Evolutionary conservation across 2,329 filamentous ascomycete species (phyloP).

Genomic region (Metarhizium rileyi): DNA sequence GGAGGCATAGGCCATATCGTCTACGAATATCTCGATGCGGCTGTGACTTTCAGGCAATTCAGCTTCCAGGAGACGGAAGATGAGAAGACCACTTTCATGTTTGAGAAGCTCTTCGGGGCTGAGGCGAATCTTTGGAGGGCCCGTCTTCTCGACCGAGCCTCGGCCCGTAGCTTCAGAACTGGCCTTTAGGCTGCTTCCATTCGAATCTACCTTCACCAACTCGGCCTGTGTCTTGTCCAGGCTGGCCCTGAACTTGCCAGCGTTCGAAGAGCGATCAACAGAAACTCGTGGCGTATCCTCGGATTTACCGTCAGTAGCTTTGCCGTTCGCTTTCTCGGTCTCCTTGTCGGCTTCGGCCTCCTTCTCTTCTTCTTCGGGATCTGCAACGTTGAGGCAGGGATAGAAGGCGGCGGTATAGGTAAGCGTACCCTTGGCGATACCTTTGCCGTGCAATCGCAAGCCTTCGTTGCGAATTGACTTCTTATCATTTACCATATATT

Average conservation of each 20-base stretch:
- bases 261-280: constrained; percentile 17
- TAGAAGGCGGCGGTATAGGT: constrained; percentile 84
- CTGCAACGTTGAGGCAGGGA: constrained; percentile 75
- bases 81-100: constrained; percentile 83
- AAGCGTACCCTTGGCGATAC: constrained; percentile 67
- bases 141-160: constrained; percentile 32
- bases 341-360: constrained; percentile 13
- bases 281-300: constrained; percentile 7
- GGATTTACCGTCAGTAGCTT: background rate
- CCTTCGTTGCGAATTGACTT: constrained; percentile 58
- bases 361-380: constrained; percentile 77
- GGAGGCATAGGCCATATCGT: constrained; percentile 87
- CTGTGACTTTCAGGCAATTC: constrained; percentile 69
- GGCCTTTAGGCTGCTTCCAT: constrained; percentile 14
- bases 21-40: constrained; percentile 80
- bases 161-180: constrained; percentile 23
- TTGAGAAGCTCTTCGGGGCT: constrained; percentile 70
- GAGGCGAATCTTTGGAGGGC: constrained; percentile 67
- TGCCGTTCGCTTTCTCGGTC: background rate
- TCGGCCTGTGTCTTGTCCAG: constrained; percentile 17
- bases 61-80: constrained; percentile 89
- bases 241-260: constrained; percentile 35
- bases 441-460: constrained; percentile 65
- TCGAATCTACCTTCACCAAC: background rate
- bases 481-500: constrained; percentile 68